phyloP scores from a whole-genome alignment of 2,329 filamentous ascomycete species.

The Monilinia polystroma region DNA sequence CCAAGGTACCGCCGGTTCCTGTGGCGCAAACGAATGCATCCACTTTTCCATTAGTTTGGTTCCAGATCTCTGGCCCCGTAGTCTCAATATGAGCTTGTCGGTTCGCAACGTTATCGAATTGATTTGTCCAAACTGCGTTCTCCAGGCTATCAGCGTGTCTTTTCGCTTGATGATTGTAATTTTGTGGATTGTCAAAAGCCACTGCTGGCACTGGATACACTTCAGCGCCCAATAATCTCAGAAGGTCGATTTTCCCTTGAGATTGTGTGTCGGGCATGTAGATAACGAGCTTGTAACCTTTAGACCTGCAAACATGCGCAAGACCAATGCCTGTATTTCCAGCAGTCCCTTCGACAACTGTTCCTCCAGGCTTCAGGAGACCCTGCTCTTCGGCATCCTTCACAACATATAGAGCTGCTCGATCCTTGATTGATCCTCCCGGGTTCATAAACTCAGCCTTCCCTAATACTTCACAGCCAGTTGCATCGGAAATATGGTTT shows the following conservation, averaged over 20 bases:
- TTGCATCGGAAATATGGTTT: conserved; percentile 83
- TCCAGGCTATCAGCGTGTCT: conserved; percentile 83
- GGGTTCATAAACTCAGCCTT: conserved; percentile 99
- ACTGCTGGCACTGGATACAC: conserved; percentile 96
- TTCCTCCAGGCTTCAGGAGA: conserved; percentile 79
- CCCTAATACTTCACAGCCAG: conserved; percentile 89
- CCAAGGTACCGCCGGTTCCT: conserved; percentile 87
- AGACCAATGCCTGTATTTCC: conserved; percentile 98
- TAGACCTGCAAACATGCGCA: conserved; percentile 89
- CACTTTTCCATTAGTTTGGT: conserved; percentile 79
- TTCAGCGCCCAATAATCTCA: conserved; percentile 87
- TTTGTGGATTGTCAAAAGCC: conserved; percentile 89
- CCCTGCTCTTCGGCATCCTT: conserved; percentile 89
- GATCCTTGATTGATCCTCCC: conserved; percentile 93
- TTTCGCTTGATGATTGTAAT: conserved; percentile 96
- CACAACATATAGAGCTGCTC: conserved; percentile 90
- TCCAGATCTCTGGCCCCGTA: conserved; percentile 96
- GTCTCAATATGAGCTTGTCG: conserved; percentile 93
- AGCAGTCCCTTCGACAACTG: conserved; percentile 94
- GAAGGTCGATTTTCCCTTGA: conserved; percentile 93
- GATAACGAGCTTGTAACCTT: conserved; percentile 92
- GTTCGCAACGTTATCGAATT: conserved; percentile 97
- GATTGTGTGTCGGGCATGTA: conserved; percentile 99
- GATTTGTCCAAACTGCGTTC: conserved; percentile 97
- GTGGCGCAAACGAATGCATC: conserved; percentile 96